A percentile compares a stretch with the other conserved stretches of the same genome.
These are phyloP conservation scores for Pelargonium australe DNA, from an alignment of 441 rosid species.

Conservation along the genomic window DNA sequence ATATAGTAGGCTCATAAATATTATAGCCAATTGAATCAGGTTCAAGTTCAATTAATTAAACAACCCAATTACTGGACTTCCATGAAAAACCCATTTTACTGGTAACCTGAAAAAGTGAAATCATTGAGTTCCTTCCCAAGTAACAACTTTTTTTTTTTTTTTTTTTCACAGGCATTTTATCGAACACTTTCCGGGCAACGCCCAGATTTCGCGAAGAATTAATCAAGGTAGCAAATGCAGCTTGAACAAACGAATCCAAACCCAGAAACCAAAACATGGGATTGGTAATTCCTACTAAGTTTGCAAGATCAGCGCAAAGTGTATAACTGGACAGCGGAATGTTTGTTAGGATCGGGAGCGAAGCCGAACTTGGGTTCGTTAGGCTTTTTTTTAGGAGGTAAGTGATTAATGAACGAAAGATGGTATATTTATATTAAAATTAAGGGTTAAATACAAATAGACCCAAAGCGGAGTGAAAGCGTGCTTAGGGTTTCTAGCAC, in stretches of 20 bases:
- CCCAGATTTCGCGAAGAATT: constrained; percentile 36
- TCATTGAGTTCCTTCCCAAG: constrained; percentile 61
- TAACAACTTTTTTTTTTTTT: constrained; percentile 31
- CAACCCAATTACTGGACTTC: constrained; percentile 44
- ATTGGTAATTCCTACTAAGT: constrained; percentile 34
- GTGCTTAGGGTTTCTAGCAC: too few species aligned
- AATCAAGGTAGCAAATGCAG: constrained; percentile 56
- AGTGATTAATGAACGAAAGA: too few species aligned
- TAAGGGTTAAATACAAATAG: too few species aligned
- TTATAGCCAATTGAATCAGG: constrained; percentile 72
- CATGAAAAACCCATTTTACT: constrained; percentile 59
- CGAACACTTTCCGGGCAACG: constrained; percentile 60
- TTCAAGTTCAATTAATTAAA: constrained; percentile 39
- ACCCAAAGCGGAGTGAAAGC: too few species aligned
- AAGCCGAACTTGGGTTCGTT: too few species aligned
- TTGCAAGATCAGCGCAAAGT: too few species aligned
- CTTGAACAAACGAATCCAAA: constrained; percentile 54
- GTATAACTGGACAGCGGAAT: too few species aligned
- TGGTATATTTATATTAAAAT: too few species aligned
- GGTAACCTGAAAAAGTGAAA: constrained; percentile 46
- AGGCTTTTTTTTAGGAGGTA: too few species aligned
- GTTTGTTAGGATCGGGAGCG: too few species aligned
- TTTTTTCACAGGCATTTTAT: constrained; percentile 50
- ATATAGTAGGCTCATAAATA: constrained; percentile 45
- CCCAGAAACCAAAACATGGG: constrained; percentile 47